Evolutionary conservation across 1,284 basidiomycete species (phyloP).

Genomic region (Apiotrichum mycotoxinovorans): DNA sequence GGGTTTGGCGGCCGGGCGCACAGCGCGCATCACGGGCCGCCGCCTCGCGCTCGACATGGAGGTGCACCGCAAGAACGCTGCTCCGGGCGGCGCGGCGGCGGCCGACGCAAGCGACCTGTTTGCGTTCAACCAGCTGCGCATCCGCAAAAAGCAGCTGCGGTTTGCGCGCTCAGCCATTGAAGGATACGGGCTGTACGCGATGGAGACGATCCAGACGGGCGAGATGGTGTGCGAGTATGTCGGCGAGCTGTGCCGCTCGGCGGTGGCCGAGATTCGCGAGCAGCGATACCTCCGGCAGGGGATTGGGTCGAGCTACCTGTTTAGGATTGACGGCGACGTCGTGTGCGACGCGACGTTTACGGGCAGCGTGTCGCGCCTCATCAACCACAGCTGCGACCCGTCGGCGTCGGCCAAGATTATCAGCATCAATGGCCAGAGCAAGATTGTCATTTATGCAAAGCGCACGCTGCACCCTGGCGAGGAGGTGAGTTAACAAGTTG

Average conservation of each 20-base stretch:
- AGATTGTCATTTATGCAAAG: constrained; percentile 97
- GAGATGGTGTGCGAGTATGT: constrained; percentile 99
- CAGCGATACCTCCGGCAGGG: constrained; percentile 91
- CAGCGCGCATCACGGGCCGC: constrained; percentile 91
- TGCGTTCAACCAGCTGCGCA: constrained; percentile 98
- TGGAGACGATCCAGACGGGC: constrained; percentile 86
- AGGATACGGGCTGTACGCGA: constrained; percentile 94
- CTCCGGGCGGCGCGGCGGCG: constrained; percentile 1
- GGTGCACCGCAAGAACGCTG: constrained; percentile 67
- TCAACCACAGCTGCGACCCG: constrained; percentile 95
- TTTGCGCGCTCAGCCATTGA: constrained; percentile 96
- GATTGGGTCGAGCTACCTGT: constrained; percentile 91
- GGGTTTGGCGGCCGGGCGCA: constrained; percentile 67
- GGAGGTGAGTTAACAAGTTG: constrained; percentile 67
- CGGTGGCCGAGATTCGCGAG: constrained; percentile 95
- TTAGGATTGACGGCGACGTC: constrained; percentile 84
- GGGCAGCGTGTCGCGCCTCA: constrained; percentile 93
- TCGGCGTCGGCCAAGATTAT: constrained; percentile 98
- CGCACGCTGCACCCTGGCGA: constrained; percentile 87
- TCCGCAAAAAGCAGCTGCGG: constrained; percentile 94
- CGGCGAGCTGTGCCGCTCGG: constrained; percentile 90
- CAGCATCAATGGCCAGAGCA: constrained; percentile 93
- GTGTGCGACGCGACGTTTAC: constrained; percentile 98
- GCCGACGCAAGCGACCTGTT: constrained; percentile 58
- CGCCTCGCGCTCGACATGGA: constrained; percentile 90